Evolutionary conservation across 257 asterid genomes (phyloP).

Genomic region (Phtheirospermum japonicum): DNA sequence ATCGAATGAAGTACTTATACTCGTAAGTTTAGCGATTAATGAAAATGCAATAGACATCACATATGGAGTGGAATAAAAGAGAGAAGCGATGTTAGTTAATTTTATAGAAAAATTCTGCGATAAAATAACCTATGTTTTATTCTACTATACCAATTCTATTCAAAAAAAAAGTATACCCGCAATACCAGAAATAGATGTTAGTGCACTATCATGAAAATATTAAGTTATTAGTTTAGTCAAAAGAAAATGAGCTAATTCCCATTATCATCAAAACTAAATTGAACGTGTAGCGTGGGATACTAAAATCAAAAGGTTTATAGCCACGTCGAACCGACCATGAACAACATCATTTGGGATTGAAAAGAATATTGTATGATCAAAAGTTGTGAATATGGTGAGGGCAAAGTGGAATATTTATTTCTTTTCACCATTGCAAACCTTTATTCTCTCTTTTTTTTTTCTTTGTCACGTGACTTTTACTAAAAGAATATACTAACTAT

Average conservation of each 20-base stretch:
- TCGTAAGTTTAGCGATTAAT: not conserved
- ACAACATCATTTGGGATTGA: conserved; percentile 25
- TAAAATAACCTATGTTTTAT: too few species aligned
- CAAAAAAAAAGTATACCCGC: too few species aligned
- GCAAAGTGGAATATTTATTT: conserved; percentile 36
- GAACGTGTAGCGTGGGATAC: too few species aligned
- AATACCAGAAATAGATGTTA: not conserved
- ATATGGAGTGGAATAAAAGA: too few species aligned
- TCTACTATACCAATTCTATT: not conserved
- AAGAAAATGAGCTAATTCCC: too few species aligned
- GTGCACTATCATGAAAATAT: not conserved
- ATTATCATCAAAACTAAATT: too few species aligned
- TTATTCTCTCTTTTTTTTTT: conserved; percentile 25
- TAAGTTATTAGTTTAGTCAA: not conserved
- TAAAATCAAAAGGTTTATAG: too few species aligned
- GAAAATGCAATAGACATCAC: not conserved
- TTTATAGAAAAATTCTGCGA: too few species aligned
- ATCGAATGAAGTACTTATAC: not conserved
- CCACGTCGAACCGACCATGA: too few species aligned
- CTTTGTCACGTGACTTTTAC: conserved; percentile 5
- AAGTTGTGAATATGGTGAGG: conserved; percentile 28
- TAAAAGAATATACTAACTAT: not conserved
- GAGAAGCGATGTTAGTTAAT: not conserved
- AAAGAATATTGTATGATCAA: conserved; percentile 32
- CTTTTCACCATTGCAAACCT: conserved; percentile 26